Conservation (phyloP, 805 yeast species). For the Debaryomyces maramus region DNA sequence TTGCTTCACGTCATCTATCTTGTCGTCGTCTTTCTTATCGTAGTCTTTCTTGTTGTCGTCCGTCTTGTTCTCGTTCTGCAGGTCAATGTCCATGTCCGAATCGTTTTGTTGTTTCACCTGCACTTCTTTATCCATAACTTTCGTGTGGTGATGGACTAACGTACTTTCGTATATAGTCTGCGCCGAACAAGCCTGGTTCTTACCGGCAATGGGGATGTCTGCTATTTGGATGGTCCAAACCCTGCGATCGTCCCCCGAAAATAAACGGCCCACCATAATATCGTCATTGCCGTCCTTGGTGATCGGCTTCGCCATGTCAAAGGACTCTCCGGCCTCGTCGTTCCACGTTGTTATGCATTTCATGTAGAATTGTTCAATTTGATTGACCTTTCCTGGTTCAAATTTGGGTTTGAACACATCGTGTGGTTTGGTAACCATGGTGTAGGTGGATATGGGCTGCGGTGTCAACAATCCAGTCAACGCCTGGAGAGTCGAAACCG, state of each 20-base stretch:
- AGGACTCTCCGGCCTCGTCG: constrained; percentile 19
- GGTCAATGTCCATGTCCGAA: constrained; percentile 4
- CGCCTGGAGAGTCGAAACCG: constrained; percentile 50
- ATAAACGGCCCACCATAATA: constrained; percentile 30
- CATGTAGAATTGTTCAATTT: constrained; percentile 55
- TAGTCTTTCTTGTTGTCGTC: constrained; percentile 7
- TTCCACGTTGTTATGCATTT: constrained; percentile 51
- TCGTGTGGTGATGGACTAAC: constrained; percentile 48
- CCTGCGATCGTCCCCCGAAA: constrained; percentile 23
- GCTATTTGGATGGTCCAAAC: constrained; percentile 64
- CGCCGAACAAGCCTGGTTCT: constrained; percentile 57
- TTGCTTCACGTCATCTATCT: constrained; percentile 4
- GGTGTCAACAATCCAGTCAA: constrained; percentile 51
- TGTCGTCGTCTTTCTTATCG: neutral
- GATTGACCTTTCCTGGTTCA: constrained; percentile 56
- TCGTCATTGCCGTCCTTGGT: constrained; percentile 16
- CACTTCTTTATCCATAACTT: constrained; percentile 16
- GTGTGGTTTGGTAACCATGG: constrained; percentile 50
- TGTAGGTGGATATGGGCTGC: constrained; percentile 46
- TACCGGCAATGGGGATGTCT: constrained; percentile 78
- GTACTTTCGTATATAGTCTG: constrained; percentile 67
- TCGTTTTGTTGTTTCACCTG: constrained; percentile 7
- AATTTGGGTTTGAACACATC: constrained; percentile 53
- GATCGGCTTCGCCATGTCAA: constrained; percentile 30
- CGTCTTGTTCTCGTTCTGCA: neutral